phyloP scores from a whole-genome alignment of 1,284 basidiomycete species.

The Rhodotorula sp. region DNA sequence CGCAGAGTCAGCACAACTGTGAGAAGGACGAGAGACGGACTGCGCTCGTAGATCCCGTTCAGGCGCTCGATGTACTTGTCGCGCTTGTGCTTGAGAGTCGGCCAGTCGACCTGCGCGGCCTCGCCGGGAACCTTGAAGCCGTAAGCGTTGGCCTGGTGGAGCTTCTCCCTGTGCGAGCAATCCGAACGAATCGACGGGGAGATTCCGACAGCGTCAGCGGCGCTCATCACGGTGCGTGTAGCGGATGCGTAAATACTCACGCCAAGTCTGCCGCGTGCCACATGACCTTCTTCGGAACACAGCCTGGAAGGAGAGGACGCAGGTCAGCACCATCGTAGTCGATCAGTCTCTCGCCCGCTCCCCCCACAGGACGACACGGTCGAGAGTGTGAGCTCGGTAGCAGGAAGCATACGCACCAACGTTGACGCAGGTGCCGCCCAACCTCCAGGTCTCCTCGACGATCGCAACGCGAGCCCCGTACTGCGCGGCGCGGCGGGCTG shows the following conservation, averaged over 20 bases:
- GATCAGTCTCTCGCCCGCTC: no score
- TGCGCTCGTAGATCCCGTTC: constrained; percentile 77
- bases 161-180: constrained; percentile 62
- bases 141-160: constrained; percentile 72
- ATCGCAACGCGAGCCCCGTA: constrained; percentile 76
- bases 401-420: constrained; percentile 54
- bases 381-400: no score
- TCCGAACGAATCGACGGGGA: neutral
- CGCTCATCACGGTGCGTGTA: no score
- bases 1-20: no score
- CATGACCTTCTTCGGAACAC: constrained; percentile 69
- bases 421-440: constrained; percentile 96
- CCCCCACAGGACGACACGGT: no score
- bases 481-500: constrained; percentile 78
- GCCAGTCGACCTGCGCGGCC: constrained; percentile 74
- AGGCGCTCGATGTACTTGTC: constrained; percentile 91
- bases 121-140: constrained; percentile 61
- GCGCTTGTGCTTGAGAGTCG: constrained; percentile 84
- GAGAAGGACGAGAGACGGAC: neutral
- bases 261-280: constrained; percentile 95
- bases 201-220: neutral
- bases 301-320: constrained; percentile 3
- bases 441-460: constrained; percentile 71
- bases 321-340: no score
- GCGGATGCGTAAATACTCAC: constrained; percentile 1